Evolutionary conservation across 129 eudicot genomes (phyloP).

Genomic region (Oenanthe sinensis): DNA sequence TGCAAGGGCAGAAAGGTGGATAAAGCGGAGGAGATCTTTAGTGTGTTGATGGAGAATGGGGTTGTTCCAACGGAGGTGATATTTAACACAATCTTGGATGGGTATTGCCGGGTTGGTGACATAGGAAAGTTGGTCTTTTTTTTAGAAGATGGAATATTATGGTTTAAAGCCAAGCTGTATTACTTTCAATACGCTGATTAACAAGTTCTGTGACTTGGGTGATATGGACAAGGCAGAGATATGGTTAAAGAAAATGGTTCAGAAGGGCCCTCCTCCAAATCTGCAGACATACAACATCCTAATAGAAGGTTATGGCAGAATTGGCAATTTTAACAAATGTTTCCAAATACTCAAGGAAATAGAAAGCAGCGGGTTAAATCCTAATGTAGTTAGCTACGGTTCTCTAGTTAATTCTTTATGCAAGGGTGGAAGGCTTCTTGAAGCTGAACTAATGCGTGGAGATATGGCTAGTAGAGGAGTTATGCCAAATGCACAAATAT

Average conservation of each 20-base stretch:
- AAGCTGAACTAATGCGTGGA: conserved; percentile 14
- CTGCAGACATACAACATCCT: conserved; percentile 14
- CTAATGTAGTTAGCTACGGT: conserved; percentile 14
- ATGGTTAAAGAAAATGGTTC: conserved; percentile 17
- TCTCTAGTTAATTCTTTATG: conserved; percentile 11
- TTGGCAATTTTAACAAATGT: conserved; percentile 5
- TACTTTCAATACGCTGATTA: conserved; percentile 13
- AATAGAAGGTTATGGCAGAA: conserved; percentile 12
- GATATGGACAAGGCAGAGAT: conserved; percentile 16
- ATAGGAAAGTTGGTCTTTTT: conserved; percentile 3
- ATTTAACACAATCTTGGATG: conserved; percentile 14
- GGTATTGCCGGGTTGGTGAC: conserved; percentile 15
- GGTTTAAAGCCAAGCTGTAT: conserved; percentile 6
- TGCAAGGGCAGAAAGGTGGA: conserved; percentile 15
- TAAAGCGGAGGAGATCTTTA: conserved; percentile 15
- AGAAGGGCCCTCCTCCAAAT: conserved; percentile 12
- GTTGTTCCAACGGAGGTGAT: conserved; percentile 16
- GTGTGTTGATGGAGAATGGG: conserved; percentile 5
- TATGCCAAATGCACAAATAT: conserved; percentile 16
- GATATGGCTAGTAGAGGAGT: conserved; percentile 19
- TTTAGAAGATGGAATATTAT: conserved; percentile 5
- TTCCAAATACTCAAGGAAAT: conserved; percentile 17
- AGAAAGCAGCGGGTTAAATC: conserved; percentile 9
- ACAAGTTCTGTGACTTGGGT: conserved; percentile 15
- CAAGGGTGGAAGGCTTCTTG: conserved; percentile 14